Conservation (phyloP, 768 basidiomycete species). For the Pseudohyphozyma bogoriensis region DNA sequence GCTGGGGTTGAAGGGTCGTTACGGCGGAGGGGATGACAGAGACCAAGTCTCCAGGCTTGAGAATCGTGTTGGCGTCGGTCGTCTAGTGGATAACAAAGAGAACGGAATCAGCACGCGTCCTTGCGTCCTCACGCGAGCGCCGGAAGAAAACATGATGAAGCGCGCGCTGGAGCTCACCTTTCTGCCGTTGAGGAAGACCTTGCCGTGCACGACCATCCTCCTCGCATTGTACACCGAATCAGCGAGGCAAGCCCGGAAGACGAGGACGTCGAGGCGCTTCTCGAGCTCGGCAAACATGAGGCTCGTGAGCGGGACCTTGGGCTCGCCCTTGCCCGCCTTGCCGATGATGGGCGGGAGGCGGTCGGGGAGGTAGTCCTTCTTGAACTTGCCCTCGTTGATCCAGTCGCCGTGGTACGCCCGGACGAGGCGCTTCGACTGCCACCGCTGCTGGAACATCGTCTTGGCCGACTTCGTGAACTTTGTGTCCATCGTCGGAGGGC, state of each 20-base stretch:
- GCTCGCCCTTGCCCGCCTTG: slow-evolving; percentile 47
- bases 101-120: not conserved
- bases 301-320: slow-evolving; percentile 71
- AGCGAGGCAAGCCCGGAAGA: slow-evolving; percentile 81
- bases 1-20: slow-evolving; percentile 34
- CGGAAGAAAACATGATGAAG: not conserved
- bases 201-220: slow-evolving; percentile 71
- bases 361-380: slow-evolving; percentile 83
- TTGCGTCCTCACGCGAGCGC: not conserved
- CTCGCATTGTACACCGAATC: slow-evolving; percentile 83
- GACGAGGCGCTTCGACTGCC: slow-evolving; percentile 72
- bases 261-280: slow-evolving; percentile 78
- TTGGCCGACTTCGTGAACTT: slow-evolving; percentile 49
- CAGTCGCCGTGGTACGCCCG: slow-evolving; percentile 93
- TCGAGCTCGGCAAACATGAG: slow-evolving; percentile 95
- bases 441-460: slow-evolving; percentile 83
- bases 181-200: slow-evolving; percentile 78
- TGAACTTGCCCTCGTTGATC: slow-evolving; percentile 85
- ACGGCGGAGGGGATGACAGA: slow-evolving; percentile 75
- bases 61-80: slow-evolving; percentile 70
- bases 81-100: not conserved
- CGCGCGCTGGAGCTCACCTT: slow-evolving; percentile 64
- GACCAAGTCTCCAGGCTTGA: slow-evolving; percentile 90
- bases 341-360: slow-evolving; percentile 52
- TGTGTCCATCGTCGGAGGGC: slow-evolving; percentile 46